Conservation (phyloP, 2,329 filamentous ascomycete genomes). For the Coniosporium tulheliwenetii region DNA sequence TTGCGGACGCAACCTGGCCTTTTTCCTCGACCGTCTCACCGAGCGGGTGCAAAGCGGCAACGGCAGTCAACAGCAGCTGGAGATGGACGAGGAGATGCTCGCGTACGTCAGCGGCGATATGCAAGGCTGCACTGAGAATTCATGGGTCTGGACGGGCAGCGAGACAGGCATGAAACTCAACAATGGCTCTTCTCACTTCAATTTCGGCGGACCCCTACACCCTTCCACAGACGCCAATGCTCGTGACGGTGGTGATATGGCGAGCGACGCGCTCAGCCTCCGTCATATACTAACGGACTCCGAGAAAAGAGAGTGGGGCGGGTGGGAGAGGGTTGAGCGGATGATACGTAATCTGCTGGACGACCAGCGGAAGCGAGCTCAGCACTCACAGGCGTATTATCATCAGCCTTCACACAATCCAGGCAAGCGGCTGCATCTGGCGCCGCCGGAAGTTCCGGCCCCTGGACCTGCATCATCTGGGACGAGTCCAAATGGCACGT, state of each 20-base stretch:
- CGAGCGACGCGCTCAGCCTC: constrained; percentile 14
- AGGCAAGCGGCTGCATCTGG: constrained; percentile 19
- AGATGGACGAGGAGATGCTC: constrained; percentile 72
- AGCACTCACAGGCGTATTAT: constrained; percentile 4
- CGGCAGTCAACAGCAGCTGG: constrained; percentile 23
- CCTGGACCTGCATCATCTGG: constrained; percentile 7
- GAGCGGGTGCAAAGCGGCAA: constrained; percentile 34
- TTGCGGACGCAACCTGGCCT: constrained; percentile 67
- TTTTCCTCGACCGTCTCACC: constrained; percentile 58
- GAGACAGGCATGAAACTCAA: constrained; percentile 21
- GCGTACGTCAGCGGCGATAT: constrained; percentile 77
- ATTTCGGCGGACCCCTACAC: constrained; percentile 5
- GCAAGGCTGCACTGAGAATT: constrained; percentile 60
- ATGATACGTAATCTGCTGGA: constrained; percentile 40
- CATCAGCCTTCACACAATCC: constrained; percentile 21
- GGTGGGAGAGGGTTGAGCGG: constrained; percentile 62
- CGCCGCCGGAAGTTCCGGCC: constrained; percentile 4
- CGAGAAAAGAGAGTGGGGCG: constrained; percentile 49
- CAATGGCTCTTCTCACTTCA: neutral
- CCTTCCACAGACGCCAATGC: constrained; percentile 8
- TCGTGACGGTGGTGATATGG: constrained; percentile 7
- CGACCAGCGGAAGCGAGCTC: constrained; percentile 21
- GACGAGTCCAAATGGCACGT: constrained; percentile 23
- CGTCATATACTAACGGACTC: constrained; percentile 38
- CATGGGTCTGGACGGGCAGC: constrained; percentile 61